Base-by-base conservation (phyloP, 169 alveolate species). In the Eimeria zaria region DNA sequence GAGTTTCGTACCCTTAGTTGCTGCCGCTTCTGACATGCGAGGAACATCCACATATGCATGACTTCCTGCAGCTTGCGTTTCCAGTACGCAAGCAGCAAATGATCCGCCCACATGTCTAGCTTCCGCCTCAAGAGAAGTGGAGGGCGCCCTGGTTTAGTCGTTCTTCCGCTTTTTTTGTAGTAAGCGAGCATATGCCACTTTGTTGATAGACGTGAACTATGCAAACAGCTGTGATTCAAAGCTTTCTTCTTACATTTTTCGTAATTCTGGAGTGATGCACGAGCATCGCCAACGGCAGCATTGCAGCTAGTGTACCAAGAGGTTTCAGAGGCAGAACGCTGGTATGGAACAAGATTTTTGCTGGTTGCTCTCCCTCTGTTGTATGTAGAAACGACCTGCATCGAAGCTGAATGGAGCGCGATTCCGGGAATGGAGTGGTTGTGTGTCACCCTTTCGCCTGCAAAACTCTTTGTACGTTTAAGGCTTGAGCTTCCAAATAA, bases 21-120 rank as follows among this genome's bases (percentile, higher is more conserved):
- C 4, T 73, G 20, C 39, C 53, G 53, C 51, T 73, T 73, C 33
- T 73, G 33, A 73, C 30, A 73, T 5, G 83, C 83, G 30, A 73
- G 83, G 33, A 73, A 20, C 33, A 73, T 39, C 83, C 83, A 73
- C 83, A 39, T 73, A 39, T 53, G 51, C 18, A 73, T 16, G 53
- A 73, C 53, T 53, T 73, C 55, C 33, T 41, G 55, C 12, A 73
- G 83, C 83, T 73, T 73, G 83, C 83, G 53, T 73, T 73, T 73
- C 83, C 83, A 73, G 55, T 73, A 39, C 83, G 39, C 4, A 73
- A 73, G 83, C 83, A 73, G 16, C 83, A 73, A 36, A 36, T 20
- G 51, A 11, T 73, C 83, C 16, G 51, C 83, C 83, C 51, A 20
- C 33, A 73, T 36, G 11, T 39, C 39, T 36, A 73, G 51, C 55